A percentile compares a stretch with the other conserved stretches of the same genome.
Conservation (phyloP, 805 yeast species). For the Kodamaea laetipori region DNA sequence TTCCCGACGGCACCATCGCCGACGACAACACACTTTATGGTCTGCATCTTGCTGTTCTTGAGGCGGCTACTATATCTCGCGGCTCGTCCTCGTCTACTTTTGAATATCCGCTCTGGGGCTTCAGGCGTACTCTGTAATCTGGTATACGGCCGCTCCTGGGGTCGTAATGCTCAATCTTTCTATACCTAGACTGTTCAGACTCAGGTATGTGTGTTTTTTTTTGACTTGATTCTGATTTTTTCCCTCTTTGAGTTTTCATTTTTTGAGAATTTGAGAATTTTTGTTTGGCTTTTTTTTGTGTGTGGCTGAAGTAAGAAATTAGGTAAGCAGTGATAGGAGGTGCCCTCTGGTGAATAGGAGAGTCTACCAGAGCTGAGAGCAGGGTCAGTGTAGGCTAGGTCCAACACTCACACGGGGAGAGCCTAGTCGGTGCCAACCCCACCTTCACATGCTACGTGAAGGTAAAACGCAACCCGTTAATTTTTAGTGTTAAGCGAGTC, state of each 20-base stretch:
- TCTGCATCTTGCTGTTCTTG: slow-evolving; percentile 41
- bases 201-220: slow-evolving; percentile 10
- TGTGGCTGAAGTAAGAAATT: slow-evolving; percentile 3
- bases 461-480: slow-evolving; percentile 3
- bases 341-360: too few species aligned
- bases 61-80: slow-evolving; percentile 6
- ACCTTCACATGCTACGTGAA: not conserved
- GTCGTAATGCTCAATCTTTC: not conserved
- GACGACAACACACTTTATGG: slow-evolving; percentile 94
- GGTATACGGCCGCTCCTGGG: slow-evolving; percentile 5
- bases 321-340: not conserved
- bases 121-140: not conserved
- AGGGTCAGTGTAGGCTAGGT: too few species aligned
- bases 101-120: not conserved
- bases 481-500: slow-evolving; percentile 5
- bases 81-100: not conserved
- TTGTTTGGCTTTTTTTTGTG: slow-evolving; percentile 9
- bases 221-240: slow-evolving; percentile 10
- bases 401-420: too few species aligned
- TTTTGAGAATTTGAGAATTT: slow-evolving; percentile 6
- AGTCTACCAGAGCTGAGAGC: too few species aligned
- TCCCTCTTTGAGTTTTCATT: slow-evolving; percentile 9
- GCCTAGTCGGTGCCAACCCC: too few species aligned
- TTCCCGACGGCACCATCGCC: slow-evolving; percentile 99
- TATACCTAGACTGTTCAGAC: not conserved